Evolutionary conservation across 192 early-diverging fungal species (phyloP).

Genomic region (Mortierella hygrophila): DNA sequence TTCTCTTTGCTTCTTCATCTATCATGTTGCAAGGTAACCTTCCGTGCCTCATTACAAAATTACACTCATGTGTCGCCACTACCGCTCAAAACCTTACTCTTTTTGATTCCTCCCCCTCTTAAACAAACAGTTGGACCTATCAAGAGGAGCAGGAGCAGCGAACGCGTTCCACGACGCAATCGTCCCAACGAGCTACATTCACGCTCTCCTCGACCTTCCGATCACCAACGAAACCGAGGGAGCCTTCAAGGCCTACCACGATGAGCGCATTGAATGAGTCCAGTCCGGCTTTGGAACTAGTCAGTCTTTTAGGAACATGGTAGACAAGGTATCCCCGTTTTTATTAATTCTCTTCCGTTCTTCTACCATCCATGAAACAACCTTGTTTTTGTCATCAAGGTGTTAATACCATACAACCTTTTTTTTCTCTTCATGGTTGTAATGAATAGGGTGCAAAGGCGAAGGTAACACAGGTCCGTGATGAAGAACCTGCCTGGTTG

Average conservation of each 20-base stretch:
- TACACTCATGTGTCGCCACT: too few species aligned
- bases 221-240: neutral
- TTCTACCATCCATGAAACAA: too few species aligned
- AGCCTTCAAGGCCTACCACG: slow-evolving; percentile 4
- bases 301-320: neutral
- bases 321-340: neutral
- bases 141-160: neutral
- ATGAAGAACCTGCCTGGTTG: neutral
- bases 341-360: neutral
- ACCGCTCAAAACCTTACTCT: neutral
- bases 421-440: too few species aligned
- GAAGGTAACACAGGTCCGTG: neutral
- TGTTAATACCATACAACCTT: too few species aligned
- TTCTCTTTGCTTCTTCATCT: too few species aligned
- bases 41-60: too few species aligned
- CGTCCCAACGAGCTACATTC: neutral
- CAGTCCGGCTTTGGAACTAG: slow-evolving; percentile 11
- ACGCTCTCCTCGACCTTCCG: neutral
- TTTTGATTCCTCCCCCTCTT: neutral
- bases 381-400: too few species aligned
- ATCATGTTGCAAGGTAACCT: slow-evolving; percentile 16
- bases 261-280: slow-evolving; percentile 9
- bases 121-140: neutral
- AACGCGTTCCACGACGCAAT: slow-evolving; percentile 17
- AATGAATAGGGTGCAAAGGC: neutral